phyloP scores from a whole-genome alignment of 176 grass and related monocot species.

The Oryza longistaminata region DNA sequence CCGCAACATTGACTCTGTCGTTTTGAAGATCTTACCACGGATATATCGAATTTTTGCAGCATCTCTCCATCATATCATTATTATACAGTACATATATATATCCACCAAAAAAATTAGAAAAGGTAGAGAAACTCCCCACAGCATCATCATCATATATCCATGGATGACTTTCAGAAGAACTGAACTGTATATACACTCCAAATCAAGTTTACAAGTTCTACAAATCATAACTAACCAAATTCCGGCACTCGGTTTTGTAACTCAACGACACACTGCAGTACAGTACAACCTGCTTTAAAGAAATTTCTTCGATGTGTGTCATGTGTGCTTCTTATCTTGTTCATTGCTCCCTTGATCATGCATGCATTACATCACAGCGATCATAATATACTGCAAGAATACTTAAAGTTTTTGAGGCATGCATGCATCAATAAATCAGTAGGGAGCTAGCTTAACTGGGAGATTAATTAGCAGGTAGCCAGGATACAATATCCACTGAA shows the following conservation, averaged over 20 bases:
- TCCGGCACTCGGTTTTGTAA: background rate
- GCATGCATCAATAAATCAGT: background rate
- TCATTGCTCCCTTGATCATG: background rate
- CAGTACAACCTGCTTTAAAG: background rate
- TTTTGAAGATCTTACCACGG: no score
- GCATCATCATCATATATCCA: no score
- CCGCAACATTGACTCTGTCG: no score
- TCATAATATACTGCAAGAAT: background rate
- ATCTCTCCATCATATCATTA: background rate
- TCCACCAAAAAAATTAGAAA: no score
- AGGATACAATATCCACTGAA: background rate
- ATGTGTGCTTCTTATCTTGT: background rate
- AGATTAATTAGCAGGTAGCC: background rate
- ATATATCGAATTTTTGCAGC: background rate
- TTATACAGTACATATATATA: background rate
- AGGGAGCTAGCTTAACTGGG: constrained; percentile 1
- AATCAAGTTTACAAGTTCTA: background rate
- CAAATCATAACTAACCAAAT: background rate
- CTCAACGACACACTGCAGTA: background rate
- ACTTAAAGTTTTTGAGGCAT: background rate
- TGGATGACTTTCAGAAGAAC: background rate
- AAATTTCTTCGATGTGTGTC: background rate
- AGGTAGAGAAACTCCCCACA: no score
- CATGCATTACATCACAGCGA: background rate
- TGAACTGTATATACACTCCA: background rate